Conservation (phyloP, 257 asterid species). For the Nicotiana benthamiana region DNA sequence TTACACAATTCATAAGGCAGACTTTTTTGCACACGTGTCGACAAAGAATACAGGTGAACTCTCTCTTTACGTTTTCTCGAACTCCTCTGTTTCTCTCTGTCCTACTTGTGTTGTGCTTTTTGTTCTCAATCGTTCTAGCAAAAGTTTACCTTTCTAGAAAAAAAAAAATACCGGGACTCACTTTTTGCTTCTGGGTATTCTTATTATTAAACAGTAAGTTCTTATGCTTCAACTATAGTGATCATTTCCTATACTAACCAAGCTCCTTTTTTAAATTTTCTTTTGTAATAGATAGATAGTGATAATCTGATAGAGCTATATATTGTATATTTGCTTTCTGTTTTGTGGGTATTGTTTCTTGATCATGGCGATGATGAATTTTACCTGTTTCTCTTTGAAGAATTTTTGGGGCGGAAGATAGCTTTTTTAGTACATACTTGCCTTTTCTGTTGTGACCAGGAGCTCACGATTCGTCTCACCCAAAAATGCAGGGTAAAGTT, state of each 20-base stretch:
- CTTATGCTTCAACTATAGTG: not conserved
- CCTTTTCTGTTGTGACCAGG: not conserved
- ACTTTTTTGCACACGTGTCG: conserved; percentile 20
- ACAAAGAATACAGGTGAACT: conserved; percentile 11
- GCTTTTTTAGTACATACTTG: not conserved
- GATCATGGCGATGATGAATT: not conserved
- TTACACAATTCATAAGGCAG: not conserved
- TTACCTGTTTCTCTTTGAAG: not conserved
- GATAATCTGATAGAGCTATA: not conserved
- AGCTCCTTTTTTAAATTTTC: not conserved
- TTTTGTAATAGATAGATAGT: not conserved
- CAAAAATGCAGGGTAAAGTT: too few relatives aligned
- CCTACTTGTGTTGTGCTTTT: not conserved
- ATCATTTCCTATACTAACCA: not conserved
- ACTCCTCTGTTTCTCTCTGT: not conserved
- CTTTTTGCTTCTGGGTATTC: not conserved
- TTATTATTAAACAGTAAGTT: conserved; percentile 8
- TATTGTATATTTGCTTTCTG: not conserved
- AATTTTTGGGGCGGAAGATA: not conserved
- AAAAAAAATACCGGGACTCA: not conserved
- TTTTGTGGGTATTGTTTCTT: not conserved
- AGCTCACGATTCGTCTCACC: too few relatives aligned
- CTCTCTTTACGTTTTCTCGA: conserved; percentile 24
- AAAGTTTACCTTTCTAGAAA: not conserved
- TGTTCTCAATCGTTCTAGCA: not conserved